These are phyloP conservation scores for Urtica urens DNA, from an alignment of 306 rosid species.

Conservation along the genomic window DNA sequence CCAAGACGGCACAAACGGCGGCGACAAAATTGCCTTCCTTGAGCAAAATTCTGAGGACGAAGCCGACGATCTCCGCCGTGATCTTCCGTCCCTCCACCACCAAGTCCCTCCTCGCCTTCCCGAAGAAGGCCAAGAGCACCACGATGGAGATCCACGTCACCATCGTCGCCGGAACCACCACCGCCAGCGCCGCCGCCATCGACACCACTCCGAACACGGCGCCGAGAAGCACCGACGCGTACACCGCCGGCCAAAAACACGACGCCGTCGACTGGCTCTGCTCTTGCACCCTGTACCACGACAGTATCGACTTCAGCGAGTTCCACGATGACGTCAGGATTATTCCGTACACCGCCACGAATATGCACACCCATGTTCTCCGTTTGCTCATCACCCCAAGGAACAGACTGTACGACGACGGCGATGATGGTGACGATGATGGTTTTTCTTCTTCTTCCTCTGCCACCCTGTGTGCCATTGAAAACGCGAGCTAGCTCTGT, in stretches of 20 bases:
- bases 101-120: conserved; percentile 49
- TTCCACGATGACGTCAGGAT: conserved; percentile 55
- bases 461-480: not conserved
- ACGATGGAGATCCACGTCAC: conserved; percentile 87
- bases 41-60: conserved; percentile 57
- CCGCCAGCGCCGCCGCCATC: conserved; percentile 83
- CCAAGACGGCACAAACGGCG: conserved; percentile 80
- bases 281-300: conserved; percentile 53
- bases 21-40: conserved; percentile 88
- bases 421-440: conserved; percentile 14
- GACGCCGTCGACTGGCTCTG: conserved; percentile 14
- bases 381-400: conserved; percentile 62
- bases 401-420: conserved; percentile 33
- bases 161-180: conserved; percentile 62
- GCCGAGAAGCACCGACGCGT: conserved; percentile 79
- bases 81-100: conserved; percentile 85
- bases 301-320: conserved; percentile 45
- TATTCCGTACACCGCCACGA: conserved; percentile 44
- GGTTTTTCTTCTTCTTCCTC: not conserved
- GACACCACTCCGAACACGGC: conserved; percentile 61
- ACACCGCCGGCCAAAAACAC: conserved; percentile 72
- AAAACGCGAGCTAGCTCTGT: not conserved
- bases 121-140: conserved; percentile 64
- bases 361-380: conserved; percentile 66
- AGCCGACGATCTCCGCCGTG: conserved; percentile 18